A percentile compares a stretch with the other conserved stretches of the same genome.
These are phyloP conservation scores for Suhomyces kunorum DNA, from an alignment of 1,139 yeast species.

Conservation along the genomic window DNA sequence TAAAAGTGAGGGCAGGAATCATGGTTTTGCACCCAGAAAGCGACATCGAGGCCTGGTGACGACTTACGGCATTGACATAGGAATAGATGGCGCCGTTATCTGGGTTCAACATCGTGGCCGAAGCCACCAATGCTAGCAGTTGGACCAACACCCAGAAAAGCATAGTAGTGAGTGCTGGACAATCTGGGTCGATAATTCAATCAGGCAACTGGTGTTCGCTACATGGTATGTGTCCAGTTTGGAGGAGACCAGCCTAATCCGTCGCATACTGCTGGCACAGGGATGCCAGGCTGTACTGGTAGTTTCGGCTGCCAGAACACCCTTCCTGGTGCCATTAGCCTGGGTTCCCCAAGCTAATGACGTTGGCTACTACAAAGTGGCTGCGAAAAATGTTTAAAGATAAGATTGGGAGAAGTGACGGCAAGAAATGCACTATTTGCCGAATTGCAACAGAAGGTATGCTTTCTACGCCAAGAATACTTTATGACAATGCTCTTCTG, in stretches of 20 bases:
- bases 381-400: background rate
- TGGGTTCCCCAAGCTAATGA: background rate
- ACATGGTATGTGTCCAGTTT: background rate
- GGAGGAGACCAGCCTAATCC: too few species aligned
- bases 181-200: background rate
- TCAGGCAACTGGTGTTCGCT: background rate
- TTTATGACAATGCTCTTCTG: too few species aligned
- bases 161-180: background rate
- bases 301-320: background rate
- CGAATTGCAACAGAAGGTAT: too few species aligned
- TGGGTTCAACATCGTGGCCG: background rate
- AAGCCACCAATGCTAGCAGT: background rate
- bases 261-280: too few species aligned
- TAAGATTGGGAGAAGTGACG: too few species aligned
- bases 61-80: conserved; percentile 10
- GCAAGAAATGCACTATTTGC: too few species aligned
- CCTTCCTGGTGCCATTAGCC: background rate
- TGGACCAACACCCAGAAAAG: background rate
- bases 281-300: too few species aligned
- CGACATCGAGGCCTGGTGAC: conserved; percentile 10
- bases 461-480: too few species aligned
- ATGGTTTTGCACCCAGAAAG: conserved; percentile 11
- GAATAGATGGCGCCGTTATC: conserved; percentile 1
- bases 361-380: background rate
- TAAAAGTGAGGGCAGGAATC: conserved; percentile 30